A percentile compares a stretch with the other conserved stretches of the same genome.
These are phyloP conservation scores for Schwanniomyces sp. DNA, from an alignment of 805 yeast genomes.

Conservation along the genomic window DNA sequence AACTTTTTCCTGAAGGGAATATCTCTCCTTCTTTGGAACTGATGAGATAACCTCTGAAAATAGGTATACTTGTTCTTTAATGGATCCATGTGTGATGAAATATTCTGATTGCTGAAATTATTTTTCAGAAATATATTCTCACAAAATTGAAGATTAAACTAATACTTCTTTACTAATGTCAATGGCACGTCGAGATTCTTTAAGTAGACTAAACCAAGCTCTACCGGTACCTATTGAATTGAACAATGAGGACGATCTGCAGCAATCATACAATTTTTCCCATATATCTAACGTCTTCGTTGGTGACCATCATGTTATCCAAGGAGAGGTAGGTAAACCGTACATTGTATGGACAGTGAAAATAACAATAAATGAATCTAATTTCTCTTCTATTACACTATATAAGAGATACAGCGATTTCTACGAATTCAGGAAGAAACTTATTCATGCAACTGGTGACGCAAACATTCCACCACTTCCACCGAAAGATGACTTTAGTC, in stretches of 20 bases:
- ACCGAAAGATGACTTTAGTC: constrained; percentile 45
- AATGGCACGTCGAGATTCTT: constrained; percentile 15
- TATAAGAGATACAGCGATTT: constrained; percentile 70
- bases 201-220: constrained; percentile 25
- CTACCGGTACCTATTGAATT: constrained; percentile 41
- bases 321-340: constrained; percentile 37
- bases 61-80: constrained; percentile 48
- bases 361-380: constrained; percentile 35
- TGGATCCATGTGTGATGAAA: constrained; percentile 42
- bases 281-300: constrained; percentile 43
- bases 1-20: constrained; percentile 71
- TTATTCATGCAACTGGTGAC: constrained; percentile 47
- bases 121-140: background rate
- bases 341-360: constrained; percentile 42
- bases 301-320: constrained; percentile 38
- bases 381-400: constrained; percentile 42
- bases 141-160: background rate
- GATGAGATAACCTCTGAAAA: constrained; percentile 49
- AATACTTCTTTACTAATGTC: background rate
- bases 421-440: constrained; percentile 39
- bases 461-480: constrained; percentile 50
- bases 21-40: constrained; percentile 59
- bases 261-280: constrained; percentile 9
- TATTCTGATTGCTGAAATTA: background rate
- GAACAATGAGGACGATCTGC: constrained; percentile 6